Base-by-base conservation (phyloP, 305 asterid species). In the Fraxinus latifolia region DNA sequence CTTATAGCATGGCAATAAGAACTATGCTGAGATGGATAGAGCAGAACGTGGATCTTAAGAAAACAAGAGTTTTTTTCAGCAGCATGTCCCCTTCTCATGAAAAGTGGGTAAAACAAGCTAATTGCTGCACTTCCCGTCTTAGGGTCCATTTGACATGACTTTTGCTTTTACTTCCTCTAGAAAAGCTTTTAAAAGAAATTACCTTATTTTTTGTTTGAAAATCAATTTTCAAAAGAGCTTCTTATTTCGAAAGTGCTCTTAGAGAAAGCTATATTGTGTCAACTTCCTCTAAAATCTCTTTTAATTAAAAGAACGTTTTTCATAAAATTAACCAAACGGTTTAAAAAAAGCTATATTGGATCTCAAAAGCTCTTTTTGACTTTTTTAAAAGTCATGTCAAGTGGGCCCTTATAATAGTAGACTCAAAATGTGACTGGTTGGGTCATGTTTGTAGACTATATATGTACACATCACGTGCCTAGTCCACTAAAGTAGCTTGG, bases 41-140 rank as follows among this genome's bases (percentile, higher is more conserved):
- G 55, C 76, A 85, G 34, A 90, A 87, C 17, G 17, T 87, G 12
- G 86, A 90, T 80, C 86, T 86, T 15, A 39, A 36, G 17, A 90
- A 36, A 83, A 85, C 87, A 37, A 79, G 87, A 31, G 77, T 83
- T 0, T 85, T 90, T 77, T 90, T 87, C 76, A 50, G 77, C 33
- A 87, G 89, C 73, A 70, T 89, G 79, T 90, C 93, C 0, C 89
- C 91, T 25, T 80, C 90, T 2, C 91, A 90, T 80, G 85, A 81
- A 81, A 7, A 85, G 92, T 89, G 82, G 47, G 83, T 55, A 32
- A 14, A 32, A 62, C n/a, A 27, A 27, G 37, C 33, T 27, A 50
- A 9, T 68, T 68, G 5, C 36, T 68, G 15, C 33, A 19, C 12
- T 7, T 17, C 68, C 29, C 29, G 12, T 17, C 68, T 19, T 23